These are phyloP conservation scores for Botrytis tulipae DNA, from an alignment of 2,329 filamentous ascomycete species.

Conservation along the genomic window DNA sequence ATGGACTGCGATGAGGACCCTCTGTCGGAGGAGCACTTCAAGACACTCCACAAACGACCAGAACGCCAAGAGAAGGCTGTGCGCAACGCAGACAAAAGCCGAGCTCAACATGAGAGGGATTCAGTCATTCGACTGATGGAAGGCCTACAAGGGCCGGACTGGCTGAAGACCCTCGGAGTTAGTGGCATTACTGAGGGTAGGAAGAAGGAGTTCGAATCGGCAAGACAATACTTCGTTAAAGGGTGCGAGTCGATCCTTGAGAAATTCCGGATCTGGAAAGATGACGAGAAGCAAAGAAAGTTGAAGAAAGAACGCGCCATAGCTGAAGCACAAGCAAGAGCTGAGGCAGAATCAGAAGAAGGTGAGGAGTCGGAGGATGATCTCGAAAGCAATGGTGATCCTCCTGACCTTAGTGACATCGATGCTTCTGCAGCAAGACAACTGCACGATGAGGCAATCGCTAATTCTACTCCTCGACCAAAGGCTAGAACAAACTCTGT, in stretches of 20 bases:
- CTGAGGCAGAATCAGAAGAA: constrained; percentile 37
- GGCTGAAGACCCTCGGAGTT: constrained; percentile 89
- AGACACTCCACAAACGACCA: constrained; percentile 55
- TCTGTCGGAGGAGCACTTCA: constrained; percentile 54
- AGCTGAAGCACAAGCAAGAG: constrained; percentile 47
- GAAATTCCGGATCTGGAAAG: constrained; percentile 85
- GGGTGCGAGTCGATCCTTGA: constrained; percentile 79
- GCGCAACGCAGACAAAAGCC: constrained; percentile 61
- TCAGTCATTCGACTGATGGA: constrained; percentile 68
- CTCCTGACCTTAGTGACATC: constrained; percentile 65
- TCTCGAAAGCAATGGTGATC: constrained; percentile 39
- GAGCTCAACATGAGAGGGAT: constrained; percentile 65
- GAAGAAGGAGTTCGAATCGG: constrained; percentile 83
- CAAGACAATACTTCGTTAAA: constrained; percentile 78
- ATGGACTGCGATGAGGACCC: constrained; percentile 48
- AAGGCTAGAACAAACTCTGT: constrained; percentile 25
- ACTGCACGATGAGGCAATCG: constrained; percentile 52
- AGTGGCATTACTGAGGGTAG: constrained; percentile 76
- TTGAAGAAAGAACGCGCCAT: constrained; percentile 68
- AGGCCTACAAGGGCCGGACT: constrained; percentile 85
- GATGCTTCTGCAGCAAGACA: constrained; percentile 72
- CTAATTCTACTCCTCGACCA: constrained; percentile 31
- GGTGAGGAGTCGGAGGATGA: constrained; percentile 52
- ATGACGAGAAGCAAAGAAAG: constrained; percentile 84
- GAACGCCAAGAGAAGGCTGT: constrained; percentile 61